phyloP scores from a whole-genome alignment of 2,329 filamentous ascomycete genomes.

The Drechslera avenae region DNA sequence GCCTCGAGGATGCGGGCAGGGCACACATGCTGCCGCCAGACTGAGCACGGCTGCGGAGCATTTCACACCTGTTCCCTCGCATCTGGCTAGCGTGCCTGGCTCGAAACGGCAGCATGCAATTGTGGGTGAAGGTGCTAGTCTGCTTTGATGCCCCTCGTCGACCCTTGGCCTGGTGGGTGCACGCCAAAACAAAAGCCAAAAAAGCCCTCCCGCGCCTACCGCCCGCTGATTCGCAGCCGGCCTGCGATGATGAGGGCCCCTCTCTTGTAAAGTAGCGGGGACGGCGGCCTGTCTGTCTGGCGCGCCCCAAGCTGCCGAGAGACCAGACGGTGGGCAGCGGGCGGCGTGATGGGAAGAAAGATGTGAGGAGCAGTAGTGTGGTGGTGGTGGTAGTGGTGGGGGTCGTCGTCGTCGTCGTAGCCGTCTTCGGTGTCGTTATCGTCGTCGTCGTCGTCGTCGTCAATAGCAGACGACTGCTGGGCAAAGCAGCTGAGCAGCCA shows the following conservation, averaged over 20 bases:
- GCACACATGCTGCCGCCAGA: constrained; percentile 21
- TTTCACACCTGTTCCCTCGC: constrained; percentile 23
- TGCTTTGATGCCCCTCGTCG: constrained; percentile 11
- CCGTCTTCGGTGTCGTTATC: no score
- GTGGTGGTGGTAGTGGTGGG: no score
- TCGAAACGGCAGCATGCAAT: constrained; percentile 33
- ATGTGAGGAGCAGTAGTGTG: no score
- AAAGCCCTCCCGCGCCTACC: constrained; percentile 33
- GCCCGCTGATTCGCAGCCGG: constrained; percentile 35
- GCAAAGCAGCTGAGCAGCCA: no score
- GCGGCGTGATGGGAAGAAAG: no score
- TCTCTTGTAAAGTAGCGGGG: constrained; percentile 24
- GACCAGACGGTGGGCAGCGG: no score
- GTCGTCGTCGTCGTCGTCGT: no score
- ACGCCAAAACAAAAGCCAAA: constrained; percentile 35
- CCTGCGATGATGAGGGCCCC: constrained; percentile 22
- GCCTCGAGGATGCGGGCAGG: constrained; percentile 12
- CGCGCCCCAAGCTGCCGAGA: constrained; percentile 22
- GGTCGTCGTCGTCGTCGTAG: no score
- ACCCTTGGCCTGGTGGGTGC: constrained; percentile 23
- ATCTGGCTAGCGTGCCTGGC: constrained; percentile 24
- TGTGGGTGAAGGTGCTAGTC: constrained; percentile 27
- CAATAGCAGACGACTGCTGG: no score
- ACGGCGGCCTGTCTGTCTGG: constrained; percentile 22
- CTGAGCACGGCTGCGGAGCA: constrained; percentile 23